Percentiles rank a stretch among this genome's conserved stretches.
Evolutionary conservation across 352 stramenopile species (phyloP).

Genomic region (Phytophthora fragariae): DNA sequence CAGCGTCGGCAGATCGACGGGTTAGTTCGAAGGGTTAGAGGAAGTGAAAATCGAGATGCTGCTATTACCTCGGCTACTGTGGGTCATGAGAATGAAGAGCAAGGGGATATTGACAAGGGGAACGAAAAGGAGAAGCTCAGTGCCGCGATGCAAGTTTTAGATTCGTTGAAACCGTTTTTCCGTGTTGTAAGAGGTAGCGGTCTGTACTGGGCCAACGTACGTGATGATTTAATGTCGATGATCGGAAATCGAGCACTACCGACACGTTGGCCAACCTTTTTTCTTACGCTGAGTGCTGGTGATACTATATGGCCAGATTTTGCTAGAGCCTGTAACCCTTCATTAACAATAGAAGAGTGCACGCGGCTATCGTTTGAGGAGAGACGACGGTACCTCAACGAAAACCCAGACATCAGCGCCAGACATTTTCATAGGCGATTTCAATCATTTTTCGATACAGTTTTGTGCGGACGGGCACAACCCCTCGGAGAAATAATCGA

Average conservation of each 20-base stretch:
- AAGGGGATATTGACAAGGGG: not conserved
- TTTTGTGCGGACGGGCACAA: conserved; percentile 1
- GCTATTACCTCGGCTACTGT: not conserved
- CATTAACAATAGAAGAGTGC: conserved; percentile 5
- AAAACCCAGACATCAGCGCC: conserved; percentile 3
- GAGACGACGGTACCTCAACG: not conserved
- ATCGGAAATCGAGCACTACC: too few relatives aligned
- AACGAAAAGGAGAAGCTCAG: not conserved
- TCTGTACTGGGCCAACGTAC: too few relatives aligned
- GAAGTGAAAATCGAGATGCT: not conserved
- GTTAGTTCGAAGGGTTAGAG: not conserved
- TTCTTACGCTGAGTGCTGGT: conserved; percentile 19
- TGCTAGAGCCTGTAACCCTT: conserved; percentile 23
- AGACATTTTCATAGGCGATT: conserved; percentile 13
- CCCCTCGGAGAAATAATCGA: conserved; percentile 2
- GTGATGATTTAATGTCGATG: too few relatives aligned
- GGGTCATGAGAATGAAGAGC: not conserved
- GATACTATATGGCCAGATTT: conserved; percentile 35
- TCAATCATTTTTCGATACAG: conserved; percentile 8
- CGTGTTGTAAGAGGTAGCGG: too few relatives aligned
- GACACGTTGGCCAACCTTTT: too few relatives aligned
- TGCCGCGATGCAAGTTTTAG: not conserved
- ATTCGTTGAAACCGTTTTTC: not conserved
- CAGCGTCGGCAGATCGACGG: not conserved
- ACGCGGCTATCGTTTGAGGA: not conserved